These are phyloP conservation scores for Brettanomyces naardenensis DNA, from an alignment of 805 yeast genomes.

Conservation along the genomic window DNA sequence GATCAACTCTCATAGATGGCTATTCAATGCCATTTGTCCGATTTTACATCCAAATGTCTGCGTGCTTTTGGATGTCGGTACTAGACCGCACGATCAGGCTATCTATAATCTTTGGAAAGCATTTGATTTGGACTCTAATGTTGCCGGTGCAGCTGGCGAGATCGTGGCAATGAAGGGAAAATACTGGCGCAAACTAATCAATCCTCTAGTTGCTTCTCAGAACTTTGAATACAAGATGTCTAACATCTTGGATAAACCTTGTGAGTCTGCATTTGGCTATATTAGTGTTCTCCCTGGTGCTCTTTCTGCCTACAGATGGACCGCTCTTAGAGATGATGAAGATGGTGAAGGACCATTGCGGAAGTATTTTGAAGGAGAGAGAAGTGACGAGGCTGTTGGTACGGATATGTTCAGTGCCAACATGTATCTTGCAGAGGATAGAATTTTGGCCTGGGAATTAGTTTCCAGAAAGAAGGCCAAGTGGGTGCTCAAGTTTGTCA, in stretches of 20 bases:
- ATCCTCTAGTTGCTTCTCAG: conserved; percentile 93
- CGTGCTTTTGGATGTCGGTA: conserved; percentile 91
- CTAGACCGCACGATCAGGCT: conserved; percentile 84
- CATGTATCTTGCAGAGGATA: conserved; percentile 95
- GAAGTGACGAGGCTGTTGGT: conserved; percentile 23
- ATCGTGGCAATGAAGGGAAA: conserved; percentile 93
- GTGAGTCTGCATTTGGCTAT: conserved; percentile 89
- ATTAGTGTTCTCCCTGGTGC: conserved; percentile 95
- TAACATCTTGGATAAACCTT: conserved; percentile 90
- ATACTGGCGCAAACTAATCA: conserved; percentile 69
- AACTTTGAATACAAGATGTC: conserved; percentile 96
- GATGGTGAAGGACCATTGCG: conserved; percentile 90
- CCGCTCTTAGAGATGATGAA: conserved; percentile 75
- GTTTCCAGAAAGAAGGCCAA: conserved; percentile 77
- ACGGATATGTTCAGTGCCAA: conserved; percentile 87
- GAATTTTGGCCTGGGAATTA: conserved; percentile 93
- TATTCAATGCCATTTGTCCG: conserved; percentile 92
- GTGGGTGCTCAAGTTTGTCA: conserved; percentile 89
- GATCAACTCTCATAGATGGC: conserved; percentile 96
- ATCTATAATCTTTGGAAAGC: conserved; percentile 96
- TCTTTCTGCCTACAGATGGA: conserved; percentile 83
- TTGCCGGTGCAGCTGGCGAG: conserved; percentile 99
- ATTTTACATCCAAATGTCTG: conserved; percentile 86
- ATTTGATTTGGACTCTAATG: conserved; percentile 90
- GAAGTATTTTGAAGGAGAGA: conserved; percentile 87